A percentile compares a stretch with the other conserved stretches of the same genome.
phyloP scores from a whole-genome alignment of 768 basidiomycete species.

The Pleurotus djamor region DNA sequence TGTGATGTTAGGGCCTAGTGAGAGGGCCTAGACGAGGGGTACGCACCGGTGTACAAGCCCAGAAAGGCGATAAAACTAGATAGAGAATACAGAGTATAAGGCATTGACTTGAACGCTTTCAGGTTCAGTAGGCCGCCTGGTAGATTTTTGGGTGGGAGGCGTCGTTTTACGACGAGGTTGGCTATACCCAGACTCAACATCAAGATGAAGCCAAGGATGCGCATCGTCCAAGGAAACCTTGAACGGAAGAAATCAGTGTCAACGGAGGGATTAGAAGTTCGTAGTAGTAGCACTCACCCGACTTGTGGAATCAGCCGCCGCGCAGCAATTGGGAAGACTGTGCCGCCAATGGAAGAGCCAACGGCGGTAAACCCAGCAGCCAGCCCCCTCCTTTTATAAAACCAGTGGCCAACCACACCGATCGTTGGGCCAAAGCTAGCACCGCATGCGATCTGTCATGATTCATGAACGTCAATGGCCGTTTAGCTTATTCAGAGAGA shows the following conservation, averaged over 20 bases:
- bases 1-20: neutral
- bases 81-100: conserved; percentile 51
- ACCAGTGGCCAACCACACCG: conserved; percentile 63
- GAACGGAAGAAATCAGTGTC: neutral
- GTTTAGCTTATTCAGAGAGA: neutral
- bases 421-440: conserved; percentile 49
- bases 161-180: conserved; percentile 43
- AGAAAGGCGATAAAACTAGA: conserved; percentile 49
- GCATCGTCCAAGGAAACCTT: conserved; percentile 72
- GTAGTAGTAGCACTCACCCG: conserved; percentile 38
- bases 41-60: conserved; percentile 58
- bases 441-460: conserved; percentile 28
- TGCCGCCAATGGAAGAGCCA: conserved; percentile 63
- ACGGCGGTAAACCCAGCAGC: conserved; percentile 54
- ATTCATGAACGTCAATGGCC: neutral
- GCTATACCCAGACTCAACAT: conserved; percentile 43
- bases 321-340: conserved; percentile 55
- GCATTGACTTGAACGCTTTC: conserved; percentile 36
- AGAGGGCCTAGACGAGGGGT: neutral
- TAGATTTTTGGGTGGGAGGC: conserved; percentile 49
- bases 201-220: conserved; percentile 60
- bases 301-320: conserved; percentile 49
- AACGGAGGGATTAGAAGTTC: neutral
- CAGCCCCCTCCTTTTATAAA: conserved; percentile 48
- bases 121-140: conserved; percentile 55